Conservation (phyloP, 1,139 yeast genomes). For the Yamadazyma trypodendri region DNA sequence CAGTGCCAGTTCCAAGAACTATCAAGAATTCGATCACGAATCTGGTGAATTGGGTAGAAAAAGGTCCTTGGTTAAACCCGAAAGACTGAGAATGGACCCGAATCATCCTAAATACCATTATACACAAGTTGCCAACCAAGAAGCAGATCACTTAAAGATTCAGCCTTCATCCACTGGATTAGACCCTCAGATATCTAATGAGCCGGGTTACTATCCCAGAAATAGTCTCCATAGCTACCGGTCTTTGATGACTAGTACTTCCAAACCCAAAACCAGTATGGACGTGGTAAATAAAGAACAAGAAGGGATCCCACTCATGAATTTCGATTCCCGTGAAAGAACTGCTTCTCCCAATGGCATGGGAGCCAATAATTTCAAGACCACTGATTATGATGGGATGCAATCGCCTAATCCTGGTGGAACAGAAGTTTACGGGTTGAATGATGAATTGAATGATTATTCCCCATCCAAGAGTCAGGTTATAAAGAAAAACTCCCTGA, state of each 20-base stretch:
- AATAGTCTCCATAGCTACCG: constrained; percentile 13
- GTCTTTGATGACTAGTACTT: constrained; percentile 6
- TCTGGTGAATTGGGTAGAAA: constrained; percentile 52
- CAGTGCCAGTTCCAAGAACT: constrained; percentile 20
- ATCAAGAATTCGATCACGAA: constrained; percentile 50
- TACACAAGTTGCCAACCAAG: constrained; percentile 76
- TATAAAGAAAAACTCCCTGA: constrained; percentile 16
- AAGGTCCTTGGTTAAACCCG: constrained; percentile 76
- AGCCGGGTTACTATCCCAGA: constrained; percentile 11
- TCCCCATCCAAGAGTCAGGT: constrained; percentile 30
- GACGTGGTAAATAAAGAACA: constrained; percentile 22
- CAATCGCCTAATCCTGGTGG: constrained; percentile 26
- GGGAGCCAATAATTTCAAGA: not conserved
- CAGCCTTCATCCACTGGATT: constrained; percentile 75
- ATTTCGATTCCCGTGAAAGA: constrained; percentile 1
- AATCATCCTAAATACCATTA: constrained; percentile 78
- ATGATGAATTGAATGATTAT: constrained; percentile 49
- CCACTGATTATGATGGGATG: constrained; percentile 1
- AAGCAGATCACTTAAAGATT: constrained; percentile 58
- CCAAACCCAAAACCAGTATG: constrained; percentile 3
- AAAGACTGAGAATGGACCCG: constrained; percentile 65
- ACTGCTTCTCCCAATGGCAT: not conserved
- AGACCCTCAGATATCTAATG: constrained; percentile 46
- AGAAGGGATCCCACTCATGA: constrained; percentile 48
- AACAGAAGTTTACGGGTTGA: constrained; percentile 56